phyloP scores from a whole-genome alignment of 2,329 filamentous ascomycete genomes.

The Microcyclosporella mali region DNA sequence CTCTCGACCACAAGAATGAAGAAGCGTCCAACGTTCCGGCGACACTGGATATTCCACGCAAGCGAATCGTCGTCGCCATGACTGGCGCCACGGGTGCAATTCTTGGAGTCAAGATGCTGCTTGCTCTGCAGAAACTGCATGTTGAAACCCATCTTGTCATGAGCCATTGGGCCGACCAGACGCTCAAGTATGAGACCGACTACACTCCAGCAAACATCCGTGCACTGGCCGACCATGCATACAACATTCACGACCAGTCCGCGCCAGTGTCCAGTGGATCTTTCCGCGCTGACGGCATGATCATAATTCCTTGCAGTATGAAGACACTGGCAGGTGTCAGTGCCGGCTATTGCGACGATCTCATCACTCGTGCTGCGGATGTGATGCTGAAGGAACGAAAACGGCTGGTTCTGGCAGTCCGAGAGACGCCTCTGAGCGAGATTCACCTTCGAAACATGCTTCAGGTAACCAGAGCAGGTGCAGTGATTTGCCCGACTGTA shows the following conservation, averaged over 20 bases:
- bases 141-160: slow-evolving; percentile 42
- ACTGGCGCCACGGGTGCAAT: slow-evolving; percentile 47
- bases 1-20: too few relatives aligned
- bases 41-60: too few relatives aligned
- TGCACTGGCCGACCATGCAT: slow-evolving; percentile 16
- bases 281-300: slow-evolving; percentile 40
- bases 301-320: slow-evolving; percentile 45
- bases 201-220: slow-evolving; percentile 1
- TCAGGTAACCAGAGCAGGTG: too few relatives aligned
- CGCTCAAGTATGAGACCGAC: slow-evolving; percentile 19
- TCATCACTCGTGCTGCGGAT: too few relatives aligned
- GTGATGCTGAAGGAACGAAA: too few relatives aligned
- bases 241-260: slow-evolving; percentile 41
- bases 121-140: slow-evolving; percentile 37
- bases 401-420: too few relatives aligned
- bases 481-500: too few relatives aligned
- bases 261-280: slow-evolving; percentile 43
- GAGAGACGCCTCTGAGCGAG: too few relatives aligned
- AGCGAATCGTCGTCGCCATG: slow-evolving; percentile 43
- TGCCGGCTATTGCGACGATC: too few relatives aligned
- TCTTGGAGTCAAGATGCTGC: slow-evolving; percentile 39
- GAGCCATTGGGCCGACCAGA: slow-evolving; percentile 45
- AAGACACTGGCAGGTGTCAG: slow-evolving; percentile 43
- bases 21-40: too few relatives aligned
- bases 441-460: too few relatives aligned